Percentiles rank a stretch among this genome's conserved stretches.
Conservation (phyloP, 306 rosid species). For the Dryas alaskensis region DNA sequence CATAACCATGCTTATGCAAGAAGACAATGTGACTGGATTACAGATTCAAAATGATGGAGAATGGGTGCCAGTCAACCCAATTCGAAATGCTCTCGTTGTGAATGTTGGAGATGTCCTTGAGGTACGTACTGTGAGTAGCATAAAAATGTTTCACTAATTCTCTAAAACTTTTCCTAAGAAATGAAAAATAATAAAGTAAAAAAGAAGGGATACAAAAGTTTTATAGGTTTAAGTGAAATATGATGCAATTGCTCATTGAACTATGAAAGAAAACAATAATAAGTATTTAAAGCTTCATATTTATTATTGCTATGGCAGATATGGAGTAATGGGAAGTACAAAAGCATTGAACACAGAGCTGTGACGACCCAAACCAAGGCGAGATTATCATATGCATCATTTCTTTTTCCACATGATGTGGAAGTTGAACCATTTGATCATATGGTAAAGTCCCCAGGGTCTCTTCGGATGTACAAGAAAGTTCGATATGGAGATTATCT, state of each 20-base stretch:
- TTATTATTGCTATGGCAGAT: constrained; percentile 16
- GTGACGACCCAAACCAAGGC: constrained; percentile 21
- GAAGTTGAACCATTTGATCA: constrained; percentile 35
- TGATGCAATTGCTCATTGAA: too few species aligned
- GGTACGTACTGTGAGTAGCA: constrained; percentile 4
- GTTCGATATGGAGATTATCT: constrained; percentile 39
- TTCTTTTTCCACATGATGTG: constrained; percentile 32
- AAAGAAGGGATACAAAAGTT: too few species aligned
- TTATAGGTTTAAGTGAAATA: too few species aligned
- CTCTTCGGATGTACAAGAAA: constrained; percentile 31
- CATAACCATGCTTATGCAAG: constrained; percentile 45
- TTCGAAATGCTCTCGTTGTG: constrained; percentile 33
- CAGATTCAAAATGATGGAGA: too few species aligned
- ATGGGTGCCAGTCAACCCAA: constrained; percentile 36
- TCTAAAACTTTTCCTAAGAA: background rate
- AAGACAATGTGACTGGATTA: too few species aligned
- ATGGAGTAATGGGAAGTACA: constrained; percentile 44
- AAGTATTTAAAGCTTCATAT: background rate
- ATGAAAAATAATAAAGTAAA: too few species aligned
- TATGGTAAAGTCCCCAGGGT: constrained; percentile 24
- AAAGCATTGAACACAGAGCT: constrained; percentile 39
- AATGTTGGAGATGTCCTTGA: constrained; percentile 38
- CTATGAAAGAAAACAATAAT: background rate
- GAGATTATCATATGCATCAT: constrained; percentile 25
- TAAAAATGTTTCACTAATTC: background rate